Base-by-base conservation (phyloP, 805 yeast species). In the Helenozyma baotianmanensis region DNA sequence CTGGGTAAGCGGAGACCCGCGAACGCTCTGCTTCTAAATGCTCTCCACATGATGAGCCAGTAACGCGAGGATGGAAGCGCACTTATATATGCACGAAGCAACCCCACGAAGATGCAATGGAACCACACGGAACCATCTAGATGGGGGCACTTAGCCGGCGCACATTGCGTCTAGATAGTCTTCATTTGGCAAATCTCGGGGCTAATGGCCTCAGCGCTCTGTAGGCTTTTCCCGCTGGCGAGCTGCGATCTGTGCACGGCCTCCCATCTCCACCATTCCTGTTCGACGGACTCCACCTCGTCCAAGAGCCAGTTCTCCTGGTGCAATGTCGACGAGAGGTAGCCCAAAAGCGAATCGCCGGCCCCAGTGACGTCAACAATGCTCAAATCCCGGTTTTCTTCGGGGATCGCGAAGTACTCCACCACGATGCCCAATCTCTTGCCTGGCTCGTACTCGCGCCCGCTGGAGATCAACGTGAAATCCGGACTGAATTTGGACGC, bases 281-380 rank as follows among this genome's bases (percentile, higher is more conserved):
- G 59, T 32, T 62, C 68, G 19, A 54, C 48, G 9, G 46, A 30
- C 12, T 39, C 40, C 1, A 62, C 32, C 15, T 51, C 53, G 6
- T 49, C 25, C 4, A 32, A 34, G 18, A 60, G 39, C 65, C 65
- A 62, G 24, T 52, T 43, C 7, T 38, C 25, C 13, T 38, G 33
- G 2, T 62, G 55, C 14, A 60, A 28, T 12, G 50, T 39, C 2
- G 79, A 60, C 9, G 76, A 53, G 14, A 87, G 42, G 17, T 70
- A 75, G 0, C 96, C 96, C 18, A 78, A 70, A 26, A 87, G 64
- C 0, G 92, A 70, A 55, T 87, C 96, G 9, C 96, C 96, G 1
- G 95, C 95, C 2, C 96, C 96, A 8, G 90, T 85, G 21, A 83
- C 95, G 44, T 80, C 84, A 18, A 57, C 58, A 9, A 82, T 68